Conservation (phyloP, 495 filamentous ascomycete genomes). For the Penicillium psychrofluorescens region DNA sequence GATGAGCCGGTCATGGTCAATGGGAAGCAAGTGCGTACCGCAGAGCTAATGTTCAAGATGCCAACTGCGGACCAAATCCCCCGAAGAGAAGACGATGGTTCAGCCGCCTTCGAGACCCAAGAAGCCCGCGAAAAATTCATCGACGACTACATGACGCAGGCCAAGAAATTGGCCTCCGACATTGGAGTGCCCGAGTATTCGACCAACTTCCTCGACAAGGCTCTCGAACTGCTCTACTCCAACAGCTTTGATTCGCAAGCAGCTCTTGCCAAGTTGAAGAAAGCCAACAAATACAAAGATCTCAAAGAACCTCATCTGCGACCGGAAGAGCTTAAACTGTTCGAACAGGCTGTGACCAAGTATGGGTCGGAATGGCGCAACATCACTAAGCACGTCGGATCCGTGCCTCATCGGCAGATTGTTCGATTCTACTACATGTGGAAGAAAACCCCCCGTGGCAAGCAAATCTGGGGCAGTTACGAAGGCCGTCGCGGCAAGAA, state of each 20-base stretch:
- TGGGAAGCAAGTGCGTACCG: slow-evolving; percentile 46
- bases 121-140: slow-evolving; percentile 48
- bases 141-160: slow-evolving; percentile 66
- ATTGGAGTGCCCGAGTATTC: slow-evolving; percentile 61
- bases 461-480: slow-evolving; percentile 82
- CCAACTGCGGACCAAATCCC: slow-evolving; percentile 40
- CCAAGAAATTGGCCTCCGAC: slow-evolving; percentile 50
- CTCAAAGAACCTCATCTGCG: slow-evolving; percentile 80
- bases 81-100: slow-evolving; percentile 43
- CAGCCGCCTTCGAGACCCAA: slow-evolving; percentile 27
- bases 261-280: slow-evolving; percentile 65
- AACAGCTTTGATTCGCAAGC: slow-evolving; percentile 63
- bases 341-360: slow-evolving; percentile 86
- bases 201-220: slow-evolving; percentile 86
- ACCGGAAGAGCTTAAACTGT: slow-evolving; percentile 73
- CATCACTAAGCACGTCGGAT: slow-evolving; percentile 73
- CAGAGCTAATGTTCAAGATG: slow-evolving; percentile 46
- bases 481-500: slow-evolving; percentile 84
- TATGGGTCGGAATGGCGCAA: slow-evolving; percentile 84
- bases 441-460: slow-evolving; percentile 88
- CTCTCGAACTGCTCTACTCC: slow-evolving; percentile 63
- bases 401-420: slow-evolving; percentile 66
- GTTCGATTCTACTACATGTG: slow-evolving; percentile 94
- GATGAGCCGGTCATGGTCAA: slow-evolving; percentile 49
- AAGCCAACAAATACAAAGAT: slow-evolving; percentile 60